These are phyloP conservation scores for Epichloe glyceriae DNA, from an alignment of 2,329 filamentous ascomycete genomes.

Conservation along the genomic window DNA sequence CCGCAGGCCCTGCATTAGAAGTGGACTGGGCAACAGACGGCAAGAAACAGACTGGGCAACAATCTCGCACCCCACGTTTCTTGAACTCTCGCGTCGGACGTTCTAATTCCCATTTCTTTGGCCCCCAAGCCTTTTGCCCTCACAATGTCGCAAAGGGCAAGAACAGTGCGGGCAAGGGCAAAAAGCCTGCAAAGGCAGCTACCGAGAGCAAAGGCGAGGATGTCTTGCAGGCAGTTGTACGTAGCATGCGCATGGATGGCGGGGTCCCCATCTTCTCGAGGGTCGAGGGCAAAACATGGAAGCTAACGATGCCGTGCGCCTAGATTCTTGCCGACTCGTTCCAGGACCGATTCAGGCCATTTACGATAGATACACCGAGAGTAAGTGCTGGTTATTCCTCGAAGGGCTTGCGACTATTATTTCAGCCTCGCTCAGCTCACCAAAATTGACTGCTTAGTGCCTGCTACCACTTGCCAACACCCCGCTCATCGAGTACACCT, in stretches of 20 bases:
- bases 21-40: not conserved
- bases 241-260: conserved; percentile 21
- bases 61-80: conserved; percentile 1
- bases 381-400: conserved; percentile 28
- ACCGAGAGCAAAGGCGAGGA: conserved; percentile 45
- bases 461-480: conserved; percentile 86
- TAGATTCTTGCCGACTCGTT: conserved; percentile 89
- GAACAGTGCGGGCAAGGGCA: conserved; percentile 32
- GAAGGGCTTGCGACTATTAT: too few relatives aligned
- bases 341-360: conserved; percentile 80
- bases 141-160: conserved; percentile 34
- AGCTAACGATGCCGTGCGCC: conserved; percentile 10
- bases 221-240: conserved; percentile 42
- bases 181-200: conserved; percentile 37
- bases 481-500: conserved; percentile 91
- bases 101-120: conserved; percentile 1
- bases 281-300: not conserved
- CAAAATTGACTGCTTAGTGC: conserved; percentile 45
- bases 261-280: conserved; percentile 8
- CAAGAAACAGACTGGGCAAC: too few relatives aligned
- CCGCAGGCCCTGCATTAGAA: not conserved
- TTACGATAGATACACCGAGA: conserved; percentile 78
- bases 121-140: conserved; percentile 3
- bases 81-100: conserved; percentile 2
- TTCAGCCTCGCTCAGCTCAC: not conserved